A percentile compares a stretch with the other conserved stretches of the same genome.
phyloP scores from a whole-genome alignment of 768 basidiomycete genomes.

The Agaricus bisporus region DNA sequence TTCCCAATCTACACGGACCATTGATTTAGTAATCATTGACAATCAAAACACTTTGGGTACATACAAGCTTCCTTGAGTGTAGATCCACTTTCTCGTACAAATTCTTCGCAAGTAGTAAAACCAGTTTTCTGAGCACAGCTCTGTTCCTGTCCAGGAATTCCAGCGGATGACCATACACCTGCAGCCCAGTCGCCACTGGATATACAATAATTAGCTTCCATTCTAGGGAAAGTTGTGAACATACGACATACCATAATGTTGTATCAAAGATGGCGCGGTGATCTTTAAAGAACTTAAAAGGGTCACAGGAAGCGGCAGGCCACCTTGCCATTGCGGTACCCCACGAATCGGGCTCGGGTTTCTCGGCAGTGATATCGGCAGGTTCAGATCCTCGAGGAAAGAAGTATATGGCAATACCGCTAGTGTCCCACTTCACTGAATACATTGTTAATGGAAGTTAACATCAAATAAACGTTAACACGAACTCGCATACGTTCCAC shows the following conservation, averaged over 20 bases:
- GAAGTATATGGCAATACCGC: conserved; percentile 77
- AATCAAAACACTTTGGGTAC: conserved; percentile 27
- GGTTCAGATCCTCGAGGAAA: conserved; percentile 75
- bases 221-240: conserved; percentile 5
- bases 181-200: conserved; percentile 86
- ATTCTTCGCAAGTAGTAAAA: conserved; percentile 73
- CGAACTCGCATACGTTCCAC: conserved; percentile 89
- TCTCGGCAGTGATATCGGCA: conserved; percentile 62
- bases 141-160: conserved; percentile 78
- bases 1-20: conserved; percentile 63
- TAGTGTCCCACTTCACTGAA: conserved; percentile 71
- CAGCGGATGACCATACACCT: conserved; percentile 63
- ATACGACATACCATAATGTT: conserved; percentile 61
- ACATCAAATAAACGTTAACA: conserved; percentile 14
- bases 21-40: conserved; percentile 2
- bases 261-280: conserved; percentile 83
- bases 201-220: neutral
- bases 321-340: conserved; percentile 73
- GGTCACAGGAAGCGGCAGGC: conserved; percentile 69
- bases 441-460: conserved; percentile 4
- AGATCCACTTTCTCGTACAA: conserved; percentile 64
- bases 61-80: conserved; percentile 74
- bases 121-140: conserved; percentile 85
- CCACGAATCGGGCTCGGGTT: conserved; percentile 76
- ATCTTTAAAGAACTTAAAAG: conserved; percentile 71